phyloP scores from a whole-genome alignment of 2,329 filamentous ascomycete genomes.

The Scorias spongiosa region DNA sequence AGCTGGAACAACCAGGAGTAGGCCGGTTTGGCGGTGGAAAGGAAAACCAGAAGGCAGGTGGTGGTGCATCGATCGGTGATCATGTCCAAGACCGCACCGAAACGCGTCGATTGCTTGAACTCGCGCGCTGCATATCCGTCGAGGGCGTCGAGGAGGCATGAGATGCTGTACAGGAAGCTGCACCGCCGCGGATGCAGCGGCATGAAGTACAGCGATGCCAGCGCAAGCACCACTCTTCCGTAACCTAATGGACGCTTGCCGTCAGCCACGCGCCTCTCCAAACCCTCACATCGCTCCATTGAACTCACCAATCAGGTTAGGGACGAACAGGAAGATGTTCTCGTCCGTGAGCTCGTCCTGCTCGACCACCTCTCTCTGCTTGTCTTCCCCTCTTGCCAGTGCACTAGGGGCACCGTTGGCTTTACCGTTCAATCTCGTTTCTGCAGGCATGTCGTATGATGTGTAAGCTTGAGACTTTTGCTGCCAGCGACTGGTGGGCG shows the following conservation, averaged over 20 bases:
- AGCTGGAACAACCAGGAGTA: conserved; percentile 92
- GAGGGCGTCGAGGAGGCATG: conserved; percentile 85
- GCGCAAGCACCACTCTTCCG: conserved; percentile 42
- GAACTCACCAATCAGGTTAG: conserved; percentile 35
- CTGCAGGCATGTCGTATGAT: neutral
- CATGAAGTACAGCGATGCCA: conserved; percentile 97
- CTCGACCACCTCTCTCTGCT: neutral
- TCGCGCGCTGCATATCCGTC: conserved; percentile 83
- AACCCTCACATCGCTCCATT: neutral
- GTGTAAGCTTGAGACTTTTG: no score
- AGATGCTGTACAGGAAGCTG: conserved; percentile 79
- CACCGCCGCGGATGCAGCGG: conserved; percentile 94
- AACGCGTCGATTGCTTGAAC: conserved; percentile 83
- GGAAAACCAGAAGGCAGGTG: conserved; percentile 82
- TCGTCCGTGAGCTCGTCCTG: conserved; percentile 24
- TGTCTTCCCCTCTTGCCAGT: conserved; percentile 6
- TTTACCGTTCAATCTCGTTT: conserved; percentile 1
- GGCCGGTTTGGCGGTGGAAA: conserved; percentile 84
- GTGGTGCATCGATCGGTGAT: conserved; percentile 97
- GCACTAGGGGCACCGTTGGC: conserved; percentile 15
- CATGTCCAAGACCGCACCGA: conserved; percentile 96
- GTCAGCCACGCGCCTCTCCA: neutral
- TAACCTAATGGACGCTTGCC: conserved; percentile 25
- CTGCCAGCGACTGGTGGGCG: no score
- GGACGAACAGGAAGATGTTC: conserved; percentile 40